Evolutionary conservation across 306 rosid species (phyloP), one percentile per base, ranked within the genome.

Genomic region (Sesbania bispinosa): DNA sequence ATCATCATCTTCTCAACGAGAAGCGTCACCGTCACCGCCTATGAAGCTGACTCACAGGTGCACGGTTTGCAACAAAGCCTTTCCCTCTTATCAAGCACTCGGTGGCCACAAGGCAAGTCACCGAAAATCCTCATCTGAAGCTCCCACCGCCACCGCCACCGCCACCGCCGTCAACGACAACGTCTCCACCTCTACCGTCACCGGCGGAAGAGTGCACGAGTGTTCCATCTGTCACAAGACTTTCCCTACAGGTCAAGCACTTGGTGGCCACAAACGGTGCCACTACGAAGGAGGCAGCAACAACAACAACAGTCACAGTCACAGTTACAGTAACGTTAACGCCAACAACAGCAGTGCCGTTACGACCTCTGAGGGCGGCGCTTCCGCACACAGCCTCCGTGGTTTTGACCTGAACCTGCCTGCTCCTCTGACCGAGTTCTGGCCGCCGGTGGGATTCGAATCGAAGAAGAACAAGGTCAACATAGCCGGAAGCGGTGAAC

Each of bases 91-190:
- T 71, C 99, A 94, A 29, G 99, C 99, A 11, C 86, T 91, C 10
- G 99, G 97, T 2, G 99, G 99, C 0, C 99, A 94, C 84, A 91
- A 91, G 70, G 94, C 99, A n/a, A 94, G 97, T 48, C 99, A 94
- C 80, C 92, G 99, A 10, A 91, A 91, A 19, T 71, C 90, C 0
- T 32, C 76, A 0, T 80, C 81, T 0, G 81, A 79, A 23, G 6
- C 63, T 15, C 18, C 39, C 59, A 36, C 67, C 71, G 0, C 30
- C 75, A 16, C 72, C 1, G 18, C 87, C 15, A 39, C 71, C 13
- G n/a, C 78, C n/a, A n/a, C 86, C 45, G 67, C 45, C 72, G 43
- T 58, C 41, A 6, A 1, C 65, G 11, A 21, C 4, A 10, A 67
- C 1, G 3, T 55, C 13, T 10, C 79, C n/a, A n/a, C n/a, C n/a